These are phyloP conservation scores for Ordospora colligata DNA, from an alignment of 371 early-diverging fungal genomes.

Conservation along the genomic window DNA sequence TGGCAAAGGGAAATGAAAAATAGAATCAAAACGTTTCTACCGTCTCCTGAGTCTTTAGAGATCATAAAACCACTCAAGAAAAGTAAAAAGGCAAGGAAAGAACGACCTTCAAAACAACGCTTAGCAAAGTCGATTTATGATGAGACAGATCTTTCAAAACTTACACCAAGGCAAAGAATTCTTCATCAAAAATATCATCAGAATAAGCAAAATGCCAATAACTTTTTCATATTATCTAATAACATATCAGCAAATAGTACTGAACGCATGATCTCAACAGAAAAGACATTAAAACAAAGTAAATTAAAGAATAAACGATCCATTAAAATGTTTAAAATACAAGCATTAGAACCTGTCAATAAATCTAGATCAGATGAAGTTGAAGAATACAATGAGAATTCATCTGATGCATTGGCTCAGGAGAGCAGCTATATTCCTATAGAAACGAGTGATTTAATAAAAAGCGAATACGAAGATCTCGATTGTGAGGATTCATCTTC, in stretches of 20 bases:
- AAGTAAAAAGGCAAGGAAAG: not conserved
- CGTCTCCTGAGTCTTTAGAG: not conserved
- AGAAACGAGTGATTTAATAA: not conserved
- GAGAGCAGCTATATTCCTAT: not conserved
- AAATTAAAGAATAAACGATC: too few relatives aligned
- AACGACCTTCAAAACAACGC: not conserved
- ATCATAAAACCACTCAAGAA: not conserved
- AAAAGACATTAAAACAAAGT: not conserved
- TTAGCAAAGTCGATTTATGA: constrained; percentile 1
- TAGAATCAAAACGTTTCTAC: not conserved
- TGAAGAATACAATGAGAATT: too few relatives aligned
- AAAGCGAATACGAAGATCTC: not conserved
- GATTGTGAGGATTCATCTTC: not conserved
- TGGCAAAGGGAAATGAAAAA: not conserved
- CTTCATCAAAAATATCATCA: constrained; percentile 8
- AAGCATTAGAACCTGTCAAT: too few relatives aligned
- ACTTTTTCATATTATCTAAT: not conserved
- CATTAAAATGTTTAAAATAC: too few relatives aligned
- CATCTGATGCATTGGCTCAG: too few relatives aligned
- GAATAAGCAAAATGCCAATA: not conserved
- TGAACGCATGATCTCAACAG: not conserved
- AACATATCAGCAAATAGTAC: not conserved
- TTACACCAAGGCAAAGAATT: not conserved
- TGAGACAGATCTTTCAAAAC: not conserved
- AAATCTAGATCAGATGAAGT: too few relatives aligned